Conservation (phyloP, 768 basidiomycete species). For the Psilocybe azurescens region DNA sequence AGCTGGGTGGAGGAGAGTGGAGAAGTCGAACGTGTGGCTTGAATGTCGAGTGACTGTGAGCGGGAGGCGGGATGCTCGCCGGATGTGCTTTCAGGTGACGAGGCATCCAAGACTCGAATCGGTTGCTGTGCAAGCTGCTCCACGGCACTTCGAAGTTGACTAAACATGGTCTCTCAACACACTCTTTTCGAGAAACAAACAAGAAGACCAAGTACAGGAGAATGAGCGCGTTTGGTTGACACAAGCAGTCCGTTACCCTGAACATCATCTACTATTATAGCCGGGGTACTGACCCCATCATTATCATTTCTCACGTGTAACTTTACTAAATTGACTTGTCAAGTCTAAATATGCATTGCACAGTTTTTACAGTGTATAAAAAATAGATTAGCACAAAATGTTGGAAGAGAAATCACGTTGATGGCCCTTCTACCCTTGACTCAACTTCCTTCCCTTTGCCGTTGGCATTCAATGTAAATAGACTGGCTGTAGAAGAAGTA, state of each 20-base stretch:
- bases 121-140: conserved; percentile 66
- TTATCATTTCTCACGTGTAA: neutral
- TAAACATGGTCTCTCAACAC: conserved; percentile 59
- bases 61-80: conserved; percentile 27
- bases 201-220: neutral
- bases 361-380: neutral
- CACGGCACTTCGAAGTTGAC: conserved; percentile 73
- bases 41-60: conserved; percentile 39
- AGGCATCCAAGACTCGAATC: conserved; percentile 39
- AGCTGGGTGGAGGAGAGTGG: conserved; percentile 55
- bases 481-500: neutral
- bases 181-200: neutral
- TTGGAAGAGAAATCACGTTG: neutral
- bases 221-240: neutral
- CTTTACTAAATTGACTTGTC: neutral
- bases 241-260: neutral
- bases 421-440: neutral
- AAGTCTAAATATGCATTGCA: neutral
- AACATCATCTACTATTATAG: neutral
- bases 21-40: conserved; percentile 30
- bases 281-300: conserved; percentile 1
- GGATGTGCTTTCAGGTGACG: conserved; percentile 21
- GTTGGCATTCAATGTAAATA: conserved; percentile 18
- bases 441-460: conserved; percentile 64
- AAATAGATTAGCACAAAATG: neutral